These are phyloP conservation scores for Boletus sp. DNA, from an alignment of 768 basidiomycete genomes.

Conservation along the genomic window DNA sequence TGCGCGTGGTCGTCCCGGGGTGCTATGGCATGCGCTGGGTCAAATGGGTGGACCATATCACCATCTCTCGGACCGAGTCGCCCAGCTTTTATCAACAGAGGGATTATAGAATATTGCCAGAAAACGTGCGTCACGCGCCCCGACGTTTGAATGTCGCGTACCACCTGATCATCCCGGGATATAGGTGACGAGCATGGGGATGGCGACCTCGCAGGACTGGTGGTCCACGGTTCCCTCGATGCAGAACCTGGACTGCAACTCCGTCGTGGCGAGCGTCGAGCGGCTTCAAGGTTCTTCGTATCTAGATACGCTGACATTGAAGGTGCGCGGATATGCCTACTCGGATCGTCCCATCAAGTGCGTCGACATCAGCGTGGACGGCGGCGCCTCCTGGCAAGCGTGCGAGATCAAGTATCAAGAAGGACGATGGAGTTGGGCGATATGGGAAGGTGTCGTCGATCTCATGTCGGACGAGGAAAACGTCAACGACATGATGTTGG, in stretches of 20 bases:
- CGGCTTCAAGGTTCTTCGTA: slow-evolving; percentile 1
- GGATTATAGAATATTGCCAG: slow-evolving; percentile 67
- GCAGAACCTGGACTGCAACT: slow-evolving; percentile 60
- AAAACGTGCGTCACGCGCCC: slow-evolving; percentile 37
- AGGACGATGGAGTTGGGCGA: slow-evolving; percentile 72
- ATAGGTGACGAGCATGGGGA: slow-evolving; percentile 27
- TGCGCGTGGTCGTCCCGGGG: slow-evolving; percentile 69
- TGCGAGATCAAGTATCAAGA: slow-evolving; percentile 57
- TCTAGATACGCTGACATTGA: slow-evolving; percentile 25
- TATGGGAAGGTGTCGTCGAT: slow-evolving; percentile 58
- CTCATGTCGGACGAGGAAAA: slow-evolving; percentile 25
- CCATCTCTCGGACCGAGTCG: slow-evolving; percentile 52
- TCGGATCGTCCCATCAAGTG: slow-evolving; percentile 44
- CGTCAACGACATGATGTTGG: slow-evolving; percentile 9
- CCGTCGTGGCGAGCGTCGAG: slow-evolving; percentile 44
- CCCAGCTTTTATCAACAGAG: slow-evolving; percentile 70
- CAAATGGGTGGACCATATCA: slow-evolving; percentile 69
- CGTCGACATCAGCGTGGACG: slow-evolving; percentile 54
- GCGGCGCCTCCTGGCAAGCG: slow-evolving; percentile 49
- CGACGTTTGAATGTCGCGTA: background rate
- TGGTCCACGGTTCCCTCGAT: slow-evolving; percentile 61
- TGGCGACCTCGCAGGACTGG: slow-evolving; percentile 28
- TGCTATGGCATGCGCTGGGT: slow-evolving; percentile 71
- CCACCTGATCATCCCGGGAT: too few relatives aligned
- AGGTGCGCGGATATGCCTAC: slow-evolving; percentile 57